These are phyloP conservation scores for Neocatenulostroma microsporum DNA, from an alignment of 2,329 filamentous ascomycete genomes.

Conservation along the genomic window DNA sequence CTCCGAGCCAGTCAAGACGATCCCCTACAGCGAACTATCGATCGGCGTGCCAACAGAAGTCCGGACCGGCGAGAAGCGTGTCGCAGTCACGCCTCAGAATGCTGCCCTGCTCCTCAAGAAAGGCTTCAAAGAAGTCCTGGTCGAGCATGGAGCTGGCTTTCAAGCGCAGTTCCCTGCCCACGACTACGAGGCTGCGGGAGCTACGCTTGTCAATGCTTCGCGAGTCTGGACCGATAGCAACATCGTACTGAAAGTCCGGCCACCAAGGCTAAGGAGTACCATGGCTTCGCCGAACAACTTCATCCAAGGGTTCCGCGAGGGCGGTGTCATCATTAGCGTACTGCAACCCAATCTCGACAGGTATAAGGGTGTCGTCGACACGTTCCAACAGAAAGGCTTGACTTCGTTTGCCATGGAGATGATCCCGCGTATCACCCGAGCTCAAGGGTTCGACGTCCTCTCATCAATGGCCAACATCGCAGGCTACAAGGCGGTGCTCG, in stretches of 20 bases:
- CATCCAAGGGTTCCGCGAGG: conserved; percentile 58
- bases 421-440: conserved; percentile 81
- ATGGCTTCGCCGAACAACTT: conserved; percentile 48
- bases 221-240: conserved; percentile 66
- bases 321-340: conserved; percentile 67
- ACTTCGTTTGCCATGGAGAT: conserved; percentile 88
- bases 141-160: conserved; percentile 73
- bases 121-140: conserved; percentile 66
- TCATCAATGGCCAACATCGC: conserved; percentile 92
- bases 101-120: conserved; percentile 76
- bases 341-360: conserved; percentile 63
- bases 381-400: conserved; percentile 60
- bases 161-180: conserved; percentile 70
- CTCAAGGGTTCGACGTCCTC: conserved; percentile 80
- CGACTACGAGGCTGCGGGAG: conserved; percentile 70
- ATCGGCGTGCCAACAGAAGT: conserved; percentile 74
- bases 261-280: conserved; percentile 52
- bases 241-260: conserved; percentile 76
- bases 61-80: conserved; percentile 70
- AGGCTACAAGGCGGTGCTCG: conserved; percentile 83
- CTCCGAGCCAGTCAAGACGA: conserved; percentile 21
- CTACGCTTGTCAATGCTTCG: conserved; percentile 61
- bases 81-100: conserved; percentile 78
- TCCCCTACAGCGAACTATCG: conserved; percentile 62
- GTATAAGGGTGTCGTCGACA: conserved; percentile 67